Conservation (phyloP, 2,329 filamentous ascomycete species). For the Zelopaecilomyces penicillatus region DNA sequence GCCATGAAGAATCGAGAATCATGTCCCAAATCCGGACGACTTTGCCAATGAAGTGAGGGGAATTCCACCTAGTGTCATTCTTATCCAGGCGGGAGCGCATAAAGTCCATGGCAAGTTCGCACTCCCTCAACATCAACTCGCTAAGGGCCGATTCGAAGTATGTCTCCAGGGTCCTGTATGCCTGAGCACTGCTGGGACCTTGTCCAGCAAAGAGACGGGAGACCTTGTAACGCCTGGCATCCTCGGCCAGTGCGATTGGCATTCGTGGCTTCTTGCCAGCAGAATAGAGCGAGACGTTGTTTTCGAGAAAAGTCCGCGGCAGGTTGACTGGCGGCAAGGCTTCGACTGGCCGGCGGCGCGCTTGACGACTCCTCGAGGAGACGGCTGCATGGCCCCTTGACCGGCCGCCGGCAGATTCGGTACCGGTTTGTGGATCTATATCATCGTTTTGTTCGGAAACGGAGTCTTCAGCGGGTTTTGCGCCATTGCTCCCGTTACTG, state of each 20-base stretch:
- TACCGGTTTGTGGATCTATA: slow-evolving; percentile 18
- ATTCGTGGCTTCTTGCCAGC: slow-evolving; percentile 19
- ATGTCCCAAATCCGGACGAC: slow-evolving; percentile 22
- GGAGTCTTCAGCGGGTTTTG: slow-evolving; percentile 21
- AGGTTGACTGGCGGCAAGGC: slow-evolving; percentile 45
- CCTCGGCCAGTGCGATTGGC: slow-evolving; percentile 23
- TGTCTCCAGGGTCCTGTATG: slow-evolving; percentile 18
- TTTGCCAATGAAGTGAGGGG: slow-evolving; percentile 11
- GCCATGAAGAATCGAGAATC: slow-evolving; percentile 30
- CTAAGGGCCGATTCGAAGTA: slow-evolving; percentile 25
- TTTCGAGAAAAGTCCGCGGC: slow-evolving; percentile 47
- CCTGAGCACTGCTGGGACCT: slow-evolving; percentile 14
- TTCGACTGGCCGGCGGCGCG: slow-evolving; percentile 25
- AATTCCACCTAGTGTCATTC: slow-evolving; percentile 7
- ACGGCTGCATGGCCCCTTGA: slow-evolving; percentile 17
- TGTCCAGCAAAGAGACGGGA: slow-evolving; percentile 21
- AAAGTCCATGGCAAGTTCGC: slow-evolving; percentile 13
- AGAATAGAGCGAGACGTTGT: slow-evolving; percentile 33
- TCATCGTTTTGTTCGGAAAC: slow-evolving; percentile 19
- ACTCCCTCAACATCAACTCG: slow-evolving; percentile 11
- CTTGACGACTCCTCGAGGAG: slow-evolving; percentile 22
- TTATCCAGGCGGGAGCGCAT: slow-evolving; percentile 4
- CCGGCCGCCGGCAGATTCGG: slow-evolving; percentile 20
- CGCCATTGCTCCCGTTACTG: slow-evolving; percentile 10
- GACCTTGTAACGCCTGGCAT: slow-evolving; percentile 22